Evolutionary conservation across 2,329 filamentous ascomycete species (phyloP), one percentile per base, ranked within the genome.

Genomic region (Cordyceps sp.): DNA sequence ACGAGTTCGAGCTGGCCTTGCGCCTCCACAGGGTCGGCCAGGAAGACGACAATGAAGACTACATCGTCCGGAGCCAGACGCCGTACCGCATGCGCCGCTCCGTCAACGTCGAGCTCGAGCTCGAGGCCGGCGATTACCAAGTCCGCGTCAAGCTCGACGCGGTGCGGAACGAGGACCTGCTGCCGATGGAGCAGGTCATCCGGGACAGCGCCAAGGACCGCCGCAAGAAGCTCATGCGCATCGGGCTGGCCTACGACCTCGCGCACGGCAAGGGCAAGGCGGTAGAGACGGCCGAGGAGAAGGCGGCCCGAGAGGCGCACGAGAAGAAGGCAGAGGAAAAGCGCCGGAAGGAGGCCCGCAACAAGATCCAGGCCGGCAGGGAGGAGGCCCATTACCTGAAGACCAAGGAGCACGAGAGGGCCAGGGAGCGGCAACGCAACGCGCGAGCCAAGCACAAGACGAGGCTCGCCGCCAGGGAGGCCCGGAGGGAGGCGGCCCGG

Each of bases 371-470:
- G n/a, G 46, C 53, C 10, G 60, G 55, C 34, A 45, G 48, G n/a
- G 52, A 54, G 21, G 45, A 52, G 31, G 35, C 40, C 4, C 48
- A 59, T 28, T 55, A 55, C 12, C 42, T 59, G 10, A 49, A 50
- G 31, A 50, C 45, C 14, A 57, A 54, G 30, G 48, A 55, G 20
- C 52, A 52, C 27, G 49, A 53, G 26, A 58, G 53, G 13, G n/a
- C n/a, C n/a, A n/a, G n/a, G n/a, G n/a, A n/a, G n/a, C 41, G 30
- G 17, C 33, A 35, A 4, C 30, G 39, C 43, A 77, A 73, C 46
- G 83, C 81, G 50, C 85, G 81, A 57, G 88, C 83, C 53, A 84
- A 79, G 57, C 82, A 78, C 61, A 85, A 82, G 65, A 67, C 69
- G 20, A 80, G 76, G 53, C 82, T 81, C 58, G 69, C 76, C 6